phyloP scores from a whole-genome alignment of 352 stramenopile species.

The Globisporangium nagaii region DNA sequence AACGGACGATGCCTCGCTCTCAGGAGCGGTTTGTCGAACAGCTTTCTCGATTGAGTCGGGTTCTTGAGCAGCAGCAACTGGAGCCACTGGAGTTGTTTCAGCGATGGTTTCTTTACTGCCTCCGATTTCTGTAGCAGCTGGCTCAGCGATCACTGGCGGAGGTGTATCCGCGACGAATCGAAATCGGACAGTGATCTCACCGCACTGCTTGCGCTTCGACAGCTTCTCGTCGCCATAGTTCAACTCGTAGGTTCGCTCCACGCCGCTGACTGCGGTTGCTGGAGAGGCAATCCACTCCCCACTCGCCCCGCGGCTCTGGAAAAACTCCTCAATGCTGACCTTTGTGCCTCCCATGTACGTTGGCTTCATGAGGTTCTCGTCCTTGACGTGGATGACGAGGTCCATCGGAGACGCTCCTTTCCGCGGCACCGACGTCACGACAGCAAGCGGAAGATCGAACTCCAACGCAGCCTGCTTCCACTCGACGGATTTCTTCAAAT shows the following conservation, averaged over 20 bases:
- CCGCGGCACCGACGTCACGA: neutral
- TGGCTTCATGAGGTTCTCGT: slow-evolving; percentile 36
- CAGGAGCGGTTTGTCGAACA: neutral
- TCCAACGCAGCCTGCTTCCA: slow-evolving; percentile 15
- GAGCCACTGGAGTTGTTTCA: neutral
- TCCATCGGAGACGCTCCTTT: slow-evolving; percentile 19
- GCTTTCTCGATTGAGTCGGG: neutral
- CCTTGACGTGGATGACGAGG: slow-evolving; percentile 27
- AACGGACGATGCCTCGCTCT: neutral
- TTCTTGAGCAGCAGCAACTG: neutral
- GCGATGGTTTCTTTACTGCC: neutral
- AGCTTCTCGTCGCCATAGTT: slow-evolving; percentile 28
- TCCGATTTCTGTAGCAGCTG: neutral
- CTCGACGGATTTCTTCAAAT: slow-evolving; percentile 29
- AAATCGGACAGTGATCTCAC: slow-evolving; percentile 31
- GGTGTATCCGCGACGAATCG: slow-evolving; percentile 11
- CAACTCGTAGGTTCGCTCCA: slow-evolving; percentile 16
- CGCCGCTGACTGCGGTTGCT: neutral
- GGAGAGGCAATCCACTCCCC: slow-evolving; percentile 3
- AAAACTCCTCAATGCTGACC: slow-evolving; percentile 25
- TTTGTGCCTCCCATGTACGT: slow-evolving; percentile 40
- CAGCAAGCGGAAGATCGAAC: slow-evolving; percentile 18
- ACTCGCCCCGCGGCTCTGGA: neutral
- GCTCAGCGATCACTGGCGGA: neutral
- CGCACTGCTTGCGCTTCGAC: slow-evolving; percentile 27